Base-by-base conservation (phyloP, 768 basidiomycete species). In the Auriscalpium microsporum region DNA sequence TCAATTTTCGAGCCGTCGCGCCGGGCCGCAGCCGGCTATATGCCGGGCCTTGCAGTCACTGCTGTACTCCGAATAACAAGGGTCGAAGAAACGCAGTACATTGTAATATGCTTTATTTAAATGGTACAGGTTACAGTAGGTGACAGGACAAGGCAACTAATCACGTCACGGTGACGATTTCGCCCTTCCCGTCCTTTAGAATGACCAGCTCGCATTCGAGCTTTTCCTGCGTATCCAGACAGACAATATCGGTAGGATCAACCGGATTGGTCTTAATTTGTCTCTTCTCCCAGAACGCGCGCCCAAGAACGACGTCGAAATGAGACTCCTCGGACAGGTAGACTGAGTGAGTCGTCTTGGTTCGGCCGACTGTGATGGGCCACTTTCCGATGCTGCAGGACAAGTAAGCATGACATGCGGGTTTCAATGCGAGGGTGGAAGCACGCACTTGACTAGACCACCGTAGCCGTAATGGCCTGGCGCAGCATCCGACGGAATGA, bases 381-480 rank as follows among this genome's bases (percentile, higher is more conserved):
- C 93, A 90, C 53, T 76, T 78, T 13, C 94, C 94, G 21, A 94
- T 82, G 67, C 74, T 76, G 54, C 16, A 48, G 47, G 9, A 16
- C 9, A 45, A 13, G n/a, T 23, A 45, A 52, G 53, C 16, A 28
- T 8, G 34, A 14, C 3, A 16, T 42, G 28, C 28, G 28, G 28
- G 28, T 28, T 28, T 21, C 21, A 21, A 21, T 21, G 21, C 21
- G 28, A 28, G 7, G 28, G 28, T 28, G 28, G 28, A 4, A 28
- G 28, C 48, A 64, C 66, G 21, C 58, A 75, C 73, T 85, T 90
- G 53, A 92, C 81, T 9, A 91, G 76, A 4, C 95, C 94, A 8
- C 84, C 80, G 66, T 97, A 99, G n/a, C 96, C 95, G 63, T 94
- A 93, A 57, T 86, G 80, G 7, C 96, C 96, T 8, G 91, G 93